Base-by-base conservation (phyloP, 2,329 filamentous ascomycete genomes). In the Myriosclerotinia curreyana region DNA sequence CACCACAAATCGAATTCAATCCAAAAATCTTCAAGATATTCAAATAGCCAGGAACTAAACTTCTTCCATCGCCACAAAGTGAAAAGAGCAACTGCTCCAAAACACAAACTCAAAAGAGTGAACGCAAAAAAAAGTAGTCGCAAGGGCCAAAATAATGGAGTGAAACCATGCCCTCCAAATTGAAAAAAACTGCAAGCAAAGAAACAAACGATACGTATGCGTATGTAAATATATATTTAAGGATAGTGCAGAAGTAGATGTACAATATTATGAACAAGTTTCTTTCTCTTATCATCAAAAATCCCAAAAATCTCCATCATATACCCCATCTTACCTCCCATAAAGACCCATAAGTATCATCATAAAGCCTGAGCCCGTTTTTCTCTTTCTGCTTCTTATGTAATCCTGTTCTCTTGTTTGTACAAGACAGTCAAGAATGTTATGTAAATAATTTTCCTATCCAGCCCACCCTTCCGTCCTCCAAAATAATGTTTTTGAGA, bases 201-300 rank as follows among this genome's bases (percentile, higher is more conserved):
- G 28, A 9, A 11, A 14, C n/a, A 51, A 31, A 51, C 2, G 11
- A 38, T 54, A 38, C 28, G 8, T 25, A 34, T 36, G 31, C 28
- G 40, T 20, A 46, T 28, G 42, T 56, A 62, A 25, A 62, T 56
- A 46, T 62, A 58, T 42, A 55, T 65, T 65, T 22, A 72, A 70
- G 54, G 71, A 72, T 66, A 65, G 70, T 70, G 66, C 40, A 60
- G 62, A 66, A 64, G 31, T 64, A 71, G 66, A 72, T 70, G 61
- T 71, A 72, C 55, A 72, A 67, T 70, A 71, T 69, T 70, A 64
- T 56, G 61, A 63, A 65, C 44, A 52, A 65, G 54, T 42, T 28
- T 46, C 31, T 60, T 25, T 44, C 53, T 38, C 34, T 54, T 60
- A 61, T 40, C 22, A 42, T 34, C 40, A 58, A 61, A 64, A 61